Percentiles rank a stretch among this genome's conserved stretches.
Evolutionary conservation across 352 stramenopile species (phyloP).

Genomic region (Globisporangium apiculatum): DNA sequence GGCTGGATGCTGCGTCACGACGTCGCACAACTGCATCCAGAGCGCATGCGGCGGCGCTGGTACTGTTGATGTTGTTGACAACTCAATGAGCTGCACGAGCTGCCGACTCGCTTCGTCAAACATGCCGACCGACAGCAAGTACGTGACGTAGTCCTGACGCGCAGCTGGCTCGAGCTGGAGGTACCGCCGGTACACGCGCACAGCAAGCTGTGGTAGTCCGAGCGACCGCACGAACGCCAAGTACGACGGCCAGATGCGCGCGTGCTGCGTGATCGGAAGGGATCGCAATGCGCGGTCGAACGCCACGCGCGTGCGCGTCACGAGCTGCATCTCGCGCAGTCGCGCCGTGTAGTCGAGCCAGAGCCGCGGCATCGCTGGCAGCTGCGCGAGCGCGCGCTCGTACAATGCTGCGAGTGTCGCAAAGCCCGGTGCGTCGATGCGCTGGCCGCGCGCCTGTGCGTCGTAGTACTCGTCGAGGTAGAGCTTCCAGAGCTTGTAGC

Average conservation of each 20-base stretch:
- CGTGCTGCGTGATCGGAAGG: conserved; percentile 97
- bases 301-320: conserved; percentile 76
- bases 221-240: conserved; percentile 84
- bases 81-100: conserved; percentile 70
- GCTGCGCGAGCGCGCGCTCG: conserved; percentile 87
- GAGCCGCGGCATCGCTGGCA: conserved; percentile 95
- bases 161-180: conserved; percentile 74
- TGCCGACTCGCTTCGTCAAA: conserved; percentile 82
- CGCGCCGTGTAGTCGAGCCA: conserved; percentile 91
- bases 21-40: conserved; percentile 96
- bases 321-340: conserved; percentile 62
- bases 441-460: conserved; percentile 47
- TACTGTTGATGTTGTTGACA: conserved; percentile 2
- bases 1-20: conserved; percentile 93
- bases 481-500: conserved; percentile 95
- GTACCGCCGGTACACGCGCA: conserved; percentile 86
- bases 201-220: conserved; percentile 67
- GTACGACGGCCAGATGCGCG: conserved; percentile 93
- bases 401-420: conserved; percentile 46
- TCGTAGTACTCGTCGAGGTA: conserved; percentile 77
- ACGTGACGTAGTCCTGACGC: conserved; percentile 72
- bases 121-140: conserved; percentile 61
- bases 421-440: conserved; percentile 44
- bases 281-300: conserved; percentile 95
- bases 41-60: conserved; percentile 88